Evolutionary conservation across 2,329 filamentous ascomycete species (phyloP).

Genomic region (Pseudogymnoascus sp.): DNA sequence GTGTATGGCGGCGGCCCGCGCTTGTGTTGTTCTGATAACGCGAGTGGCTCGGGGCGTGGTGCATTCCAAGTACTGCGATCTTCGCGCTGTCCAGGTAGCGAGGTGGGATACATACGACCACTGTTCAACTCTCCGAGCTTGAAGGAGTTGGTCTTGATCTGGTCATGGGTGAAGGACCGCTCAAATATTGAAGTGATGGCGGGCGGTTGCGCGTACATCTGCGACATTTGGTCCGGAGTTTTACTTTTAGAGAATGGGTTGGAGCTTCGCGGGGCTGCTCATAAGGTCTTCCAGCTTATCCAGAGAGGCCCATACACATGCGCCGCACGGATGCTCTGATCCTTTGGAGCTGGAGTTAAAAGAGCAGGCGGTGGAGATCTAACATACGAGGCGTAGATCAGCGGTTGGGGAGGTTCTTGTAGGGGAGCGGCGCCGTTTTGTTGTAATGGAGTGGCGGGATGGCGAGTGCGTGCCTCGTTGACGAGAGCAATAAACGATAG

Average conservation of each 20-base stretch:
- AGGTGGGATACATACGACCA: slow-evolving; percentile 1
- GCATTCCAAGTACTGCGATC: background rate
- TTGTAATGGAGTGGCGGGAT: background rate
- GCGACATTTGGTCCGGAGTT: slow-evolving; percentile 4
- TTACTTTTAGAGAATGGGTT: background rate
- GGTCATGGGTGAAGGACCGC: background rate
- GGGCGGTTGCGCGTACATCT: background rate
- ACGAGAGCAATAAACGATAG: slow-evolving; percentile 1
- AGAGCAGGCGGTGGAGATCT: background rate
- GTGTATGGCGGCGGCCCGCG: background rate
- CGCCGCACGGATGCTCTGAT: background rate
- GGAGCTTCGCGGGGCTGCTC: slow-evolving; percentile 1
- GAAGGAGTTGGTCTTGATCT: background rate
- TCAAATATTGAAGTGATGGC: background rate
- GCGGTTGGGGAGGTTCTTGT: background rate
- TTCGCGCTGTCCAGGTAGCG: background rate
- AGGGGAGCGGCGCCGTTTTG: background rate
- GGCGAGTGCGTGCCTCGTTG: background rate
- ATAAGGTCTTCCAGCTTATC: slow-evolving; percentile 1
- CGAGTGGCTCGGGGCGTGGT: background rate
- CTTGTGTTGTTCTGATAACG: background rate
- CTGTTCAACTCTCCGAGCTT: background rate
- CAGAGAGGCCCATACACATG: background rate
- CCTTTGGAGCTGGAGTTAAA: background rate
- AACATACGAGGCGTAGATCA: background rate